These are phyloP conservation scores for Aspergillus carlsbadensis DNA, from an alignment of 495 filamentous ascomycete species.

Conservation along the genomic window DNA sequence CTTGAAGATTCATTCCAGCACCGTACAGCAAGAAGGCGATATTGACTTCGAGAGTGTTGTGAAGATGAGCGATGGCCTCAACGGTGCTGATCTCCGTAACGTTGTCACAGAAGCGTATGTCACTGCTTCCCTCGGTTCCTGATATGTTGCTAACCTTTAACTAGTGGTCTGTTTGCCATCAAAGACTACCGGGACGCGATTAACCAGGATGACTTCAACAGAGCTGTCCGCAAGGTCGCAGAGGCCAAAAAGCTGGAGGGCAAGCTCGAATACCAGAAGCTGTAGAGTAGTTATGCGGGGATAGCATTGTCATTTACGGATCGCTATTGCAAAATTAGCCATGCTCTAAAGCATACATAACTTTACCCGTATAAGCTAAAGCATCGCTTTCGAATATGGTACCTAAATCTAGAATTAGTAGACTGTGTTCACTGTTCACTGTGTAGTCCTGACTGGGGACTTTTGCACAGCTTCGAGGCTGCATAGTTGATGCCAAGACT, in stretches of 20 bases:
- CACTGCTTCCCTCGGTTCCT: neutral
- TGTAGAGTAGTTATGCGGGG: constrained; percentile 56
- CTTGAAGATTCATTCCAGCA: constrained; percentile 92
- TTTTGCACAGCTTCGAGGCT: neutral
- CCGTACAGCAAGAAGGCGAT: constrained; percentile 86
- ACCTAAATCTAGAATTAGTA: too few species aligned
- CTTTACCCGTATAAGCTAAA: too few species aligned
- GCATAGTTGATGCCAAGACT: constrained; percentile 9
- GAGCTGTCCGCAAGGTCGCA: constrained; percentile 93
- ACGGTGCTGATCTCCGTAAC: constrained; percentile 96
- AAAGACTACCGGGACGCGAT: constrained; percentile 94
- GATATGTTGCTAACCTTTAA: constrained; percentile 23
- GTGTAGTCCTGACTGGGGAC: neutral
- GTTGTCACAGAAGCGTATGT: constrained; percentile 98
- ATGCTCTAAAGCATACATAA: neutral
- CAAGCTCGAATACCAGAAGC: constrained; percentile 95
- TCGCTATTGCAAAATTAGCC: constrained; percentile 12
- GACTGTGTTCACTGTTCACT: neutral
- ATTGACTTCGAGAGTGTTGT: constrained; percentile 99
- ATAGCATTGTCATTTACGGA: constrained; percentile 4
- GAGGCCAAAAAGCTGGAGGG: constrained; percentile 98
- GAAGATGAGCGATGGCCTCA: constrained; percentile 98
- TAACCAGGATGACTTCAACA: constrained; percentile 99
- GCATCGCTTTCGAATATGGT: too few species aligned
- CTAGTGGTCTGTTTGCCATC: constrained; percentile 91